Evolutionary conservation across 139 green algal species (phyloP).

Genomic region (Chlamydomonas asymmetrica): DNA sequence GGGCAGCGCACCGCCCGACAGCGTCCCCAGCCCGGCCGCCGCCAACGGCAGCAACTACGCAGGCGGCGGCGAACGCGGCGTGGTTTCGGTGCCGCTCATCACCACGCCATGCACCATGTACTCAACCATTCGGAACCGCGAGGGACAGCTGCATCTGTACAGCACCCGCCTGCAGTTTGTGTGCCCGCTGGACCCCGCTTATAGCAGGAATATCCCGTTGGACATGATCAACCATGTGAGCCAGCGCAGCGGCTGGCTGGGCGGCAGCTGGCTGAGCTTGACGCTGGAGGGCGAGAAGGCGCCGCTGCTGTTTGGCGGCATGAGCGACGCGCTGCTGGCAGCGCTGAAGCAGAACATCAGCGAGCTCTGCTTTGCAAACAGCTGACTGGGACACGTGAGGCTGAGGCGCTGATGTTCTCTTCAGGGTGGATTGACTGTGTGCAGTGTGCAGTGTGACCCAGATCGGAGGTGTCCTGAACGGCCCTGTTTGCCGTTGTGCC

Average conservation of each 20-base stretch:
- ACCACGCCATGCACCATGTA: slow-evolving; percentile 18
- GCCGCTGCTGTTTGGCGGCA: slow-evolving; percentile 27
- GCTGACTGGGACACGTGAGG: not conserved
- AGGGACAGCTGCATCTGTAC: slow-evolving; percentile 31
- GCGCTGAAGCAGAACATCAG: slow-evolving; percentile 26
- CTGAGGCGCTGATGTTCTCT: too few species aligned
- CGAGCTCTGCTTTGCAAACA: slow-evolving; percentile 19
- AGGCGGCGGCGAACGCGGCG: too few species aligned
- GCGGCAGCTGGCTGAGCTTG: slow-evolving; percentile 8
- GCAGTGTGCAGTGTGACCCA: too few species aligned
- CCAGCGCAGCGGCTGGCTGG: slow-evolving; percentile 19
- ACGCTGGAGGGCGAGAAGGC: slow-evolving; percentile 8
- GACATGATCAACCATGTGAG: slow-evolving; percentile 18
- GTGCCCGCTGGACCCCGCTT: slow-evolving; percentile 2
- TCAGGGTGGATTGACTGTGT: too few species aligned
- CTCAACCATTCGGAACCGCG: slow-evolving; percentile 16
- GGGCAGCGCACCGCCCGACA: not conserved
- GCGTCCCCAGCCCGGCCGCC: not conserved
- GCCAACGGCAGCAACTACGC: not conserved
- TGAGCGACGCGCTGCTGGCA: slow-evolving; percentile 29
- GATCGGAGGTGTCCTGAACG: too few species aligned
- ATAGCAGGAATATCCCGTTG: slow-evolving; percentile 11
- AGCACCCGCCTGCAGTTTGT: slow-evolving; percentile 24
- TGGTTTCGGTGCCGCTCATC: slow-evolving; percentile 10
- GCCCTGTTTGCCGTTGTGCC: too few species aligned